phyloP scores from a whole-genome alignment of 306 rosid genomes.

The Pterocarpus macrocarpus region DNA sequence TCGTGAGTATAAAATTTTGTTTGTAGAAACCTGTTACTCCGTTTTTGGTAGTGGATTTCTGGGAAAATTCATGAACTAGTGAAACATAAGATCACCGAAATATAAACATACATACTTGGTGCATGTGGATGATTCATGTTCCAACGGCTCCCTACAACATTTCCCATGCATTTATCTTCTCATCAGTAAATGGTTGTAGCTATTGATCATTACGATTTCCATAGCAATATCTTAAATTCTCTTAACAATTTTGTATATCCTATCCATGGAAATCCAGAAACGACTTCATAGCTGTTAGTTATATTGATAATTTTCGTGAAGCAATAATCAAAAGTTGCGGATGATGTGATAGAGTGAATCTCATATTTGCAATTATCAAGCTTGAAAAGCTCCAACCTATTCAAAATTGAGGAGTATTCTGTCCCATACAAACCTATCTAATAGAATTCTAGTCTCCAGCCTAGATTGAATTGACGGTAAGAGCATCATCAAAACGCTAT shows the following conservation, averaged over 20 bases:
- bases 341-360: not conserved
- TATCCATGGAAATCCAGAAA: slow-evolving; percentile 16
- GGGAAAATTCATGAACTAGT: too few species aligned
- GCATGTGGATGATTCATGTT: not conserved
- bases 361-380: not conserved
- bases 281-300: not conserved
- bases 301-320: slow-evolving; percentile 22
- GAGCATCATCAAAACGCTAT: not conserved
- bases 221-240: slow-evolving; percentile 11
- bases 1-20: not conserved
- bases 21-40: not conserved
- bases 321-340: slow-evolving; percentile 4
- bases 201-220: not conserved
- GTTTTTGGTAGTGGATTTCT: too few species aligned
- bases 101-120: not conserved
- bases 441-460: not conserved
- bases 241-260: not conserved
- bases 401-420: not conserved
- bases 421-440: not conserved
- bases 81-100: too few species aligned
- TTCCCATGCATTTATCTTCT: slow-evolving; percentile 10
- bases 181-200: not conserved
- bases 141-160: not conserved
- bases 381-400: not conserved
- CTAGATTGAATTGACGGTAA: not conserved